A percentile compares a stretch with the other conserved stretches of the same genome.
phyloP scores from a whole-genome alignment of 2,329 filamentous ascomycete species.

The Apiospora saccharicola region DNA sequence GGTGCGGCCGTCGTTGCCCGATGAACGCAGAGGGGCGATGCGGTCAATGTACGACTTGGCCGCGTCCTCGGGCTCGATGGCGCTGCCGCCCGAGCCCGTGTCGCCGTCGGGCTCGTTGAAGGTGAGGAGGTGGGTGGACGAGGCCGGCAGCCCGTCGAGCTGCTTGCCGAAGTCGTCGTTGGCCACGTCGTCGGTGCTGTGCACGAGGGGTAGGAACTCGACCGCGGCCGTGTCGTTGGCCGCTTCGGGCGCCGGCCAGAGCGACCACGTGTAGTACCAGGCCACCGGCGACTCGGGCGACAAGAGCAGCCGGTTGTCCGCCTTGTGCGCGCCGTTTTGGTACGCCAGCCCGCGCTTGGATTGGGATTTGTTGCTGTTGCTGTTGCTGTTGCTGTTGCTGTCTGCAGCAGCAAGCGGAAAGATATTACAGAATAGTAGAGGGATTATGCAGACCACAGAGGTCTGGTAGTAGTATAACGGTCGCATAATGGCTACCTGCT shows the following conservation, averaged over 20 bases:
- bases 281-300: constrained; percentile 47
- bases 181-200: constrained; percentile 45
- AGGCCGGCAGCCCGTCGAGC: constrained; percentile 40
- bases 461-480: background rate
- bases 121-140: constrained; percentile 48
- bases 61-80: constrained; percentile 48
- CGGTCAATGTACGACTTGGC: constrained; percentile 47
- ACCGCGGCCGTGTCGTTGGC: constrained; percentile 35
- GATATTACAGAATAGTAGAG: background rate
- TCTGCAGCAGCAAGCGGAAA: background rate
- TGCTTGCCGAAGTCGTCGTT: constrained; percentile 37
- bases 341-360: constrained; percentile 41
- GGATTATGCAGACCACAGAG: background rate
- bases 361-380: constrained; percentile 1
- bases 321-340: constrained; percentile 31
- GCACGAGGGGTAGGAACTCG: constrained; percentile 48
- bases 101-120: constrained; percentile 54
- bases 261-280: constrained; percentile 55
- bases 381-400: background rate
- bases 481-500: background rate
- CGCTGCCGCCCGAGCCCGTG: constrained; percentile 48
- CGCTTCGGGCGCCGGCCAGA: constrained; percentile 36
- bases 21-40: constrained; percentile 44
- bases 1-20: constrained; percentile 30
- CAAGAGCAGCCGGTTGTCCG: constrained; percentile 45